Conservation (phyloP, 169 alveolate genomes). For the Eimeria sp. region DNA sequence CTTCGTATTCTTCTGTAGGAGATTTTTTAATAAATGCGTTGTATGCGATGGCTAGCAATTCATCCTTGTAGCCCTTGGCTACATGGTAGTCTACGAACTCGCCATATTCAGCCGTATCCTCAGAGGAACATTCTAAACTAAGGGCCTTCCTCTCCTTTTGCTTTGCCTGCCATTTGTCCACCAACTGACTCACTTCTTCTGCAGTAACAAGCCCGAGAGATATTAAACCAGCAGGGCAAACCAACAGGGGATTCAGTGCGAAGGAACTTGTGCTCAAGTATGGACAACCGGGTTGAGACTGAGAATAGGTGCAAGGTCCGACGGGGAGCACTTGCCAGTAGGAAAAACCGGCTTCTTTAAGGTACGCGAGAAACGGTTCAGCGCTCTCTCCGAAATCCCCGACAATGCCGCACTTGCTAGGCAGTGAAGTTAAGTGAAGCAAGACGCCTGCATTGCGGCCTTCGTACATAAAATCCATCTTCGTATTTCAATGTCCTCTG, state of each 20-base stretch:
- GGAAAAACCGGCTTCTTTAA: conserved; percentile 58
- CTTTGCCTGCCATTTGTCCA: conserved; percentile 58
- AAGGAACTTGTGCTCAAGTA: conserved; percentile 77
- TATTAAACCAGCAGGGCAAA: conserved; percentile 46
- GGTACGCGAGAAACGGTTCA: conserved; percentile 69
- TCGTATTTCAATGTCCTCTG: not conserved
- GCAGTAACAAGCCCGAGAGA: conserved; percentile 30
- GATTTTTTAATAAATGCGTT: conserved; percentile 13
- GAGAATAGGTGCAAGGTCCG: conserved; percentile 77
- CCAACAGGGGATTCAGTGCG: conserved; percentile 79
- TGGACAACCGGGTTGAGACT: conserved; percentile 78
- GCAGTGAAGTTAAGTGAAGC: conserved; percentile 76
- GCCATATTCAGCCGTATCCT: not conserved
- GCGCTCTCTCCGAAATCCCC: conserved; percentile 80
- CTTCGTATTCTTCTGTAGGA: conserved; percentile 44
- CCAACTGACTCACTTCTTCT: conserved; percentile 12
- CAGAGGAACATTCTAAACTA: not conserved
- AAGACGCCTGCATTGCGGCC: conserved; percentile 81
- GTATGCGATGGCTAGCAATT: conserved; percentile 68
- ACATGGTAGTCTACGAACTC: conserved; percentile 54
- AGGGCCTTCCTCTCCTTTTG: conserved; percentile 23
- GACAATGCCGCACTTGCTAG: conserved; percentile 66
- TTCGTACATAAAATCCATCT: conserved; percentile 79
- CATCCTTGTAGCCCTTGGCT: conserved; percentile 73
- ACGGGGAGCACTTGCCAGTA: conserved; percentile 83